Conservation (phyloP, 139 green algal genomes). For the Closterium sp. region DNA sequence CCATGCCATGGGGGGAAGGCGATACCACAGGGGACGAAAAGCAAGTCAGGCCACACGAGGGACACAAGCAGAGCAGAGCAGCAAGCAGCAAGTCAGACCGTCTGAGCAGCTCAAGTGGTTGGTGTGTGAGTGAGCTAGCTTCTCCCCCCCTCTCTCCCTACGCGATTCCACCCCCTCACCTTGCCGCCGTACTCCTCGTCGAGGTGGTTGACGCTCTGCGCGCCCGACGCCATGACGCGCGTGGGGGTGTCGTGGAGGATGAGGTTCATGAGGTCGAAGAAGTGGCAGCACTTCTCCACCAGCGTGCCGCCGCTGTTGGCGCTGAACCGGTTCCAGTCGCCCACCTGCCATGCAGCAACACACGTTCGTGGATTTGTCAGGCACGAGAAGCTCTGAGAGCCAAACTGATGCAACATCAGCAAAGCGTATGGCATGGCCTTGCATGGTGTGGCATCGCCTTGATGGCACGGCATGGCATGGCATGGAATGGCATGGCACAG, state of each 20-base stretch:
- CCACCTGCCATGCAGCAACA: constrained; percentile 22
- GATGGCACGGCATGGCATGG: not conserved
- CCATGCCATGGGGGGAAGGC: not conserved
- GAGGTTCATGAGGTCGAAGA: constrained; percentile 49
- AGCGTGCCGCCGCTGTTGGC: constrained; percentile 38
- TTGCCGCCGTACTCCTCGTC: constrained; percentile 33
- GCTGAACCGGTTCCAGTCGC: constrained; percentile 42
- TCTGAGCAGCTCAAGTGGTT: not conserved
- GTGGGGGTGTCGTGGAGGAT: not conserved
- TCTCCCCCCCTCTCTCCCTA: not conserved
- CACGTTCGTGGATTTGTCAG: too few species aligned
- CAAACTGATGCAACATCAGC: not conserved
- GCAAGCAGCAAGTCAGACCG: too few species aligned
- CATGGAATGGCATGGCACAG: not conserved
- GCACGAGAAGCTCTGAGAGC: too few species aligned
- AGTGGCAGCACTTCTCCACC: constrained; percentile 50
- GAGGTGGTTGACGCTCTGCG: constrained; percentile 41
- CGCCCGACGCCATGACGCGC: constrained; percentile 36
- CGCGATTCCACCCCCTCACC: constrained; percentile 3
- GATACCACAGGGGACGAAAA: not conserved
- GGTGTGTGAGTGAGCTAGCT: too few species aligned
- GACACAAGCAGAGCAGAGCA: not conserved
- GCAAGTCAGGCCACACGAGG: not conserved
- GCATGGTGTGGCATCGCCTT: not conserved
- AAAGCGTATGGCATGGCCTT: not conserved